Evolutionary conservation across 2,329 filamentous ascomycete genomes (phyloP), one percentile per base, ranked within the genome.

Genomic region (Botrytis elliptica): DNA sequence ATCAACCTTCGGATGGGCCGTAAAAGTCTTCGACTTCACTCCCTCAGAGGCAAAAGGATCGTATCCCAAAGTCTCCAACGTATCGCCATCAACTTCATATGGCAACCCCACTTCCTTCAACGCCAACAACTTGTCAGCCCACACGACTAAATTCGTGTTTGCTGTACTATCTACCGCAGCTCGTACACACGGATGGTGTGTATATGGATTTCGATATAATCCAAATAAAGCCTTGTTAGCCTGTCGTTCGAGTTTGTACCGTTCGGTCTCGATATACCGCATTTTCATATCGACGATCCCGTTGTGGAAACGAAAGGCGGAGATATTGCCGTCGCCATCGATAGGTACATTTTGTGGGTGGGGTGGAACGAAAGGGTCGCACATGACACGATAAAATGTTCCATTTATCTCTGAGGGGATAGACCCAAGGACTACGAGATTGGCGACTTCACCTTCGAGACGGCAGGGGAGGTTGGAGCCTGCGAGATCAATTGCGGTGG

Each of bases 91-190:
- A 59, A 86, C 82, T 0, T 85, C 85, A 74, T 84, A 87, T 0
- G 87, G 87, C 1, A 85, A 87, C 4, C 85, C 83, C 33, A 84
- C 84, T 4, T 87, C 85, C 75, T 90, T 90, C 59, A 82, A 82
- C 0, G 87, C 87, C 9, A 89, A 81, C 69, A 89, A 77, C 59
- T 86, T 83, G 0, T 86, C 87, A 10, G 85, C 81, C 85, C 86
- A 90, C 77, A 86, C 88, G 0, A 87, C 82, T 25, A 90, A 81
- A 70, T 90, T 90, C 1, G 88, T 90, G 75, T 90, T 90, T 14
- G 64, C 64, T 6, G 64, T 67, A 52, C 64, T 52, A n/a, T 67
- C 64, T 46, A 67, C 64, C 7, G 64, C 64, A 1, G 44, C 64
- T 36, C 46, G 12, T 5, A 67, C 64, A 29, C 64, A 67, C 20